Conservation (phyloP, 169 alveolate species). For the Eimeria acervulina region DNA sequence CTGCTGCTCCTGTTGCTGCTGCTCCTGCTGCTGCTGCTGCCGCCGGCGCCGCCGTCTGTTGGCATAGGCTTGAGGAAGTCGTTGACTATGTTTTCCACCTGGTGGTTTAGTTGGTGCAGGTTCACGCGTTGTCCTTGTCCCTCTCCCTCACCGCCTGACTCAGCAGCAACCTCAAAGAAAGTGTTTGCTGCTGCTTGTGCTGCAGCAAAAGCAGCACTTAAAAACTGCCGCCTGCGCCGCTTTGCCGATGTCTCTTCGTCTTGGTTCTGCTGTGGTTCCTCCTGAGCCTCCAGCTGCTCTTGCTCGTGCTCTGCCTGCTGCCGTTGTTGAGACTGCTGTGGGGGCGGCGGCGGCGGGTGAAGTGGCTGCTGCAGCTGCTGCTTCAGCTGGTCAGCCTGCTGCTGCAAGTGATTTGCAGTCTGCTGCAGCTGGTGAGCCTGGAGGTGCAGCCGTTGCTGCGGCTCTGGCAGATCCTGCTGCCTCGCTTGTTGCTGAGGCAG, state of each 20-base stretch:
- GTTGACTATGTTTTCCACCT: slow-evolving; percentile 47
- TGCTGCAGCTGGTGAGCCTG: slow-evolving; percentile 1
- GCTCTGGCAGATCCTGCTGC: slow-evolving; percentile 8
- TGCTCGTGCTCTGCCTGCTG: neutral
- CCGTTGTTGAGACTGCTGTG: neutral
- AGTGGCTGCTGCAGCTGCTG: slow-evolving; percentile 9
- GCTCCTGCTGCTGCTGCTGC: slow-evolving; percentile 13
- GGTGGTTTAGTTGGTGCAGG: slow-evolving; percentile 41
- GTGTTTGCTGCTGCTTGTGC: slow-evolving; percentile 69
- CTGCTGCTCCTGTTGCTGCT: neutral
- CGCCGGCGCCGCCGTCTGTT: neutral
- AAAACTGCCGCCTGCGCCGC: slow-evolving; percentile 24
- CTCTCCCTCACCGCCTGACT: slow-evolving; percentile 24
- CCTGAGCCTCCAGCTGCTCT: slow-evolving; percentile 31
- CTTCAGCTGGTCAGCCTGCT: slow-evolving; percentile 13
- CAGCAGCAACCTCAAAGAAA: slow-evolving; percentile 35
- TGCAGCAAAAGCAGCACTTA: slow-evolving; percentile 58
- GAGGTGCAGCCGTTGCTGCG: neutral
- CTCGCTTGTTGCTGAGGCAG: neutral
- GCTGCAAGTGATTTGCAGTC: slow-evolving; percentile 16
- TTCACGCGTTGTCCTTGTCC: neutral
- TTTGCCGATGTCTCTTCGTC: neutral
- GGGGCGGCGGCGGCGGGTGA: slow-evolving; percentile 1
- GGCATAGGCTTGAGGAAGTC: slow-evolving; percentile 34
- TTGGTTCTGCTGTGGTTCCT: slow-evolving; percentile 6